Percentiles rank a stretch among this genome's conserved stretches.
Evolutionary conservation across 2,329 filamentous ascomycete species (phyloP).

Genomic region (Albophoma yamanashiensis): DNA sequence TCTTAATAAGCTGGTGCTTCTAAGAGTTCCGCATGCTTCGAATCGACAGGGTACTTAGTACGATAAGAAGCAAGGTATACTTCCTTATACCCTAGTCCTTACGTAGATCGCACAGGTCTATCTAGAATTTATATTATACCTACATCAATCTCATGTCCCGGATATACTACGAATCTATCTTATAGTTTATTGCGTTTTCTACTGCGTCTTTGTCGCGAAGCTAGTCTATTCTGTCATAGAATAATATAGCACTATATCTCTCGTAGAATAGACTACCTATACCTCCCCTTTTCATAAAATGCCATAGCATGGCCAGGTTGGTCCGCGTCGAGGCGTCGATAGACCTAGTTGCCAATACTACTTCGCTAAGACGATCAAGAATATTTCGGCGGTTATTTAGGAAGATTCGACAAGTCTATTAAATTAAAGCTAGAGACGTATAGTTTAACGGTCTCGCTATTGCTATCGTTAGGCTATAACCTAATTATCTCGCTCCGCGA

Average conservation of each 20-base stretch:
- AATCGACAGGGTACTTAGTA: not conserved
- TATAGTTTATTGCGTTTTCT: not conserved
- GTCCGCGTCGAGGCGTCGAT: not conserved
- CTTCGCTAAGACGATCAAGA: not conserved
- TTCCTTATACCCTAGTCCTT: not conserved
- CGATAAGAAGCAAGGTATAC: not conserved
- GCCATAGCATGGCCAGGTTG: conserved; percentile 1
- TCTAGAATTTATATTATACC: conserved; percentile 2
- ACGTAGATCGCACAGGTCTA: not conserved
- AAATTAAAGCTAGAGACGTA: too few species aligned
- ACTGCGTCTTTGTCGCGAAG: not conserved
- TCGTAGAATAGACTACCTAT: conserved; percentile 1
- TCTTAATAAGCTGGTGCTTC: not conserved
- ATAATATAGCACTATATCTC: not conserved
- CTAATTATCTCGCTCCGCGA: too few species aligned
- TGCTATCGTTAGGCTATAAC: too few species aligned
- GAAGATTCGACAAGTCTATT: not conserved
- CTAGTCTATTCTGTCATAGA: conserved; percentile 1
- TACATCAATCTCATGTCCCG: not conserved
- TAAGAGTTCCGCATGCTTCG: not conserved
- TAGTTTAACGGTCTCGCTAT: too few species aligned
- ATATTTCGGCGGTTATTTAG: not conserved
- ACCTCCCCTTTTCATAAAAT: not conserved
- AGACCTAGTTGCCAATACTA: not conserved
- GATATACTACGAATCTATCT: not conserved